Conservation (phyloP, 2,329 filamentous ascomycete genomes). For the Colletotrichum sp. region DNA sequence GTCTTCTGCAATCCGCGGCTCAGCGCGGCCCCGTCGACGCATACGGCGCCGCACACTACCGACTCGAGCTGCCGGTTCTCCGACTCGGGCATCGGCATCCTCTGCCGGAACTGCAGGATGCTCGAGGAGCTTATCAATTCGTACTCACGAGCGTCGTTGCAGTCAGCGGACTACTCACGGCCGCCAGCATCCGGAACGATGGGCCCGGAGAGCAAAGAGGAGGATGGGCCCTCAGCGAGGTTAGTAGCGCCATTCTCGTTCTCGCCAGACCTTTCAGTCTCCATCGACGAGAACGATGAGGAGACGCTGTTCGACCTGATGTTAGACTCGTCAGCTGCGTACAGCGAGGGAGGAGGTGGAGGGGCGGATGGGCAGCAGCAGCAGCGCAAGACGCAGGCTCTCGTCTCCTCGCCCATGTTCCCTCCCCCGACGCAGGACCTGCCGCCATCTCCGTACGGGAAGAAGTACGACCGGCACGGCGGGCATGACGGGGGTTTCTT, state of each 20-base stretch:
- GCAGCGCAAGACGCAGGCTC: neutral
- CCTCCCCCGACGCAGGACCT: neutral
- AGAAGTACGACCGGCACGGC: neutral
- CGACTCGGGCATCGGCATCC: conserved; percentile 16
- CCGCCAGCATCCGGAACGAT: neutral
- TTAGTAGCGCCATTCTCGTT: neutral
- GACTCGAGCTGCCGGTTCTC: conserved; percentile 9
- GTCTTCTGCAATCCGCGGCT: neutral
- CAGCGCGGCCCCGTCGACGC: neutral
- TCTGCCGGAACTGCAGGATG: conserved; percentile 13
- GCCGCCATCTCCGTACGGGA: neutral
- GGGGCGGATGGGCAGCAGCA: neutral
- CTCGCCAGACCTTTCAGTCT: neutral
- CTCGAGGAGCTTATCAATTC: conserved; percentile 17
- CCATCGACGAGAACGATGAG: conserved; percentile 15
- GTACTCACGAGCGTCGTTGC: conserved; percentile 11
- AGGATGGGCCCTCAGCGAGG: neutral
- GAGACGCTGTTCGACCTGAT: conserved; percentile 17
- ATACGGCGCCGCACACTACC: neutral
- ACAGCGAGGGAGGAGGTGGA: conserved; percentile 5
- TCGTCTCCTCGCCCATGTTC: neutral
- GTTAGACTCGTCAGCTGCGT: conserved; percentile 5
- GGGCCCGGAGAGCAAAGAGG: neutral
- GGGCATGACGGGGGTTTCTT: neutral
- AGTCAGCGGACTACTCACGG: neutral